Base-by-base conservation (phyloP, 352 stramenopile species). In the Phytophthora brassicae region DNA sequence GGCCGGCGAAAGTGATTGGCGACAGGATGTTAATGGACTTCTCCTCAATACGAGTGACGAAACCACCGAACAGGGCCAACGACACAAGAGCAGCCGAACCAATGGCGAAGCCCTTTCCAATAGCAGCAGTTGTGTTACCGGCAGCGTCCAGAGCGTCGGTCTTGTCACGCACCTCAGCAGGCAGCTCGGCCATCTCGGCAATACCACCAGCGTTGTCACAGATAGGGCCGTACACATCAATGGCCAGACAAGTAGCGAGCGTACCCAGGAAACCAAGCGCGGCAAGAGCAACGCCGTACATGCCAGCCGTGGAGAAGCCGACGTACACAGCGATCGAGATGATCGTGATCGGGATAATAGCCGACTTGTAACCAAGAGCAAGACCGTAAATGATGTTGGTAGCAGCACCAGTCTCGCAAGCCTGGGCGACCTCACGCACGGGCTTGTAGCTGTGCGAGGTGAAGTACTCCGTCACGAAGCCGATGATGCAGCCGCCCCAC, bases 381-480 rank as follows among this genome's bases (percentile, higher is more conserved):
- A 99, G 96, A 75, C 97, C 97, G 75, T 99, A 99, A 74, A 99
- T 99, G 84, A 99, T 99, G 85, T 99, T 99, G 56, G 97, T 99
- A 44, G 97, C 97, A 49, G 96, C 92, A 68, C 97, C 97, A 72
- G 97, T 99, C 81, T 99, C 97, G 71, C 96, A 99, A 59, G 92
- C 92, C 68, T 99, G 81, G 28, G 97, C 94, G 47, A 99, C 92
- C 70, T 99, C 94, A 74, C 92, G 89, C 55, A 97, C 97, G n/a
- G 96, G 96, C 31, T 77, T 66, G 82, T 99, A 99, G 59, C 90
- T 98, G 78, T 99, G 92, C 48, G 96, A 99, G 24, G 98, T 99
- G 82, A 98, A 99, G 85, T 99, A 99, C 81, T 99, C 97, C 35
- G 98, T 99, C 69, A 99, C 85, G 52, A 99, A 95, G 64, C 97